Base-by-base conservation (phyloP, 345 rosid genomes). In the Viola odorata region DNA sequence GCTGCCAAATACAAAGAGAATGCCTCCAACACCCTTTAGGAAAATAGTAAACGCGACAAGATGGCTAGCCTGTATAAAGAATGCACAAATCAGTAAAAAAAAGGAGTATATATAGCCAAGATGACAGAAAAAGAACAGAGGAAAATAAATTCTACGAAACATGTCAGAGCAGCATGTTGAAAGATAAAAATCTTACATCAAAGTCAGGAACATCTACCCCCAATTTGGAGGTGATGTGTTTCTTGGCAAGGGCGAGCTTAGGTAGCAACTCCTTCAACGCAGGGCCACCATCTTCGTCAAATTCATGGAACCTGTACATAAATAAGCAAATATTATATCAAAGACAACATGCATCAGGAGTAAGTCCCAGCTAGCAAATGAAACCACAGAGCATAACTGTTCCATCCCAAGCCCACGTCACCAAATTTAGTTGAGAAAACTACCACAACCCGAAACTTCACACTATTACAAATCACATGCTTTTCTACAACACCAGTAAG, bases 211-310 rank as follows among this genome's bases (percentile, higher is more conserved):
- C 66, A 15, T 38, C 41, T 5, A 84, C 66, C 6, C 85, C 91
- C 66, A 81, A 57, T 58, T 63, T 76, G 10, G 84, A 76, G 36
- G 90, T 78, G 53, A 87, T 3, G 73, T 83, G 96, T 51, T 68
- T 62, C 77, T 74, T 79, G 14, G 69, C 80, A 63, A 81, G 53
- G 52, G 68, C 70, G 66, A 87, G 66, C 83, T 92, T 92, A 14
- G 94, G 87, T 53, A 72, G 62, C 76, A 87, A 67, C 72, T 85
- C 91, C 77, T 78, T 84, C 6, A 89, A 94, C 41, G 96, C 95
- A 69, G 88, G 91, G 42, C 96, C 98, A 47, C 98, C 98, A 68
- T 92, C 87, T 10, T 67, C 75, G 16, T 82, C 91, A 63, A 89
- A 89, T 55, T 89, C 98, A 77, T 78, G 81, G 66, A 68, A 83